phyloP scores from a whole-genome alignment of 73 alveolate species.

The Paramecium pentaurelia region DNA sequence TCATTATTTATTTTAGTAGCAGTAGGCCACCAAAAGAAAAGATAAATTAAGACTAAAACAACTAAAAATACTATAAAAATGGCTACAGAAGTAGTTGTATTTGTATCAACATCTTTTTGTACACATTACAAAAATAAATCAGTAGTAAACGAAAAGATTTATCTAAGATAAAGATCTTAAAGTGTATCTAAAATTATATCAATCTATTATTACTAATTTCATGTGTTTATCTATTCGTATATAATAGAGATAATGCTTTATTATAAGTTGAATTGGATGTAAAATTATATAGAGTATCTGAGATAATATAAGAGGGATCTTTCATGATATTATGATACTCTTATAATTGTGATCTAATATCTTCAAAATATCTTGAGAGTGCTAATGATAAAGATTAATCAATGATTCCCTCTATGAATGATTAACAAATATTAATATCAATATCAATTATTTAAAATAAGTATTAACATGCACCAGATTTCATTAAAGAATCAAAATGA shows the following conservation, averaged over 20 bases:
- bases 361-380: constrained; percentile 19
- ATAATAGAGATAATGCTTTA: not conserved
- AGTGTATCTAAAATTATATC: not conserved
- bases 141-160: not conserved
- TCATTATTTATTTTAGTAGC: constrained; percentile 32
- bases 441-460: not conserved
- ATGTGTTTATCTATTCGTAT: not conserved
- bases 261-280: not conserved
- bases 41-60: not conserved
- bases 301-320: not conserved
- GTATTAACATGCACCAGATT: not conserved
- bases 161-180: not conserved
- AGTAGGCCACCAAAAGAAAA: constrained; percentile 34
- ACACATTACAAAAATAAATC: not conserved
- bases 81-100: not conserved
- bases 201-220: not conserved
- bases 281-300: not conserved
- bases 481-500: constrained; percentile 16
- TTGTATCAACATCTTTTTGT: not conserved
- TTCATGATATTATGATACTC: not conserved
- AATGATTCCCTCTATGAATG: not conserved
- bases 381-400: constrained; percentile 26
- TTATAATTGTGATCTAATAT: not conserved
- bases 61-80: constrained; percentile 10
- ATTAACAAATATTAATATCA: not conserved